Evolutionary conservation across 306 rosid genomes (phyloP), one percentile per base, ranked within the genome.

Genomic region (Styphnolobium japonicum): DNA sequence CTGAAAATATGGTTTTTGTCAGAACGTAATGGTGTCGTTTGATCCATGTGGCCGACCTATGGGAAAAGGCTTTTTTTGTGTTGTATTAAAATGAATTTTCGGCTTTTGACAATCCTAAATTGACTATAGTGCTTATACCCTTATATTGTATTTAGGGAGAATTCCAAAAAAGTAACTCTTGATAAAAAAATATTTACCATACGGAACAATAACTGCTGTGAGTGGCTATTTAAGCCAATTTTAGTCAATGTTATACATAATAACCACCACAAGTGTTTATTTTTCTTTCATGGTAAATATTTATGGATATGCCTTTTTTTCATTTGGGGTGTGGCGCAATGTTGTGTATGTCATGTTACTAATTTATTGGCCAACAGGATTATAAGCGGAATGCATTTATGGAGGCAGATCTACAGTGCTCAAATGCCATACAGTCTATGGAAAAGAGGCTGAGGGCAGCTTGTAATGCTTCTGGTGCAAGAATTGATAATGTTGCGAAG

Each of bases 401-500:
- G 92, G 97, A 93, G 92, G 99, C 99, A 67, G 97, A 96, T 37
- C 46, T 89, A 85, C 92, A 67, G 63, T 93, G 96, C 86, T 78
- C 96, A 73, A 90, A 88, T 72, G 89, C 93, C 12, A 86, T 93
- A 81, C 99, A 86, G 58, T 88, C 86, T 73, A 96, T 96, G 99
- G 98, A 96, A 83, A 90, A 86, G 84, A 93, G 89, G 89, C 81
- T 96, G 77, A 91, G 98, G 84, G 90, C 88, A 36, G 96, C 98
- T 76, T 93, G 99, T 86, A 91, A 93, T 87, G 87, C 94, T 67
- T 83, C 91, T 78, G 92, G 87, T 61, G 94, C 97, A 71, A 96
- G 42, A 81, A 80, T 93, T 58, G 91, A 91, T 56, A 90, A 87
- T 84, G 92, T 93, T 79, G 87, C 85, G 46, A 90, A 93, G 96